Base-by-base conservation (phyloP, 2,329 filamentous ascomycete genomes). In the Coniochaeta sp. region DNA sequence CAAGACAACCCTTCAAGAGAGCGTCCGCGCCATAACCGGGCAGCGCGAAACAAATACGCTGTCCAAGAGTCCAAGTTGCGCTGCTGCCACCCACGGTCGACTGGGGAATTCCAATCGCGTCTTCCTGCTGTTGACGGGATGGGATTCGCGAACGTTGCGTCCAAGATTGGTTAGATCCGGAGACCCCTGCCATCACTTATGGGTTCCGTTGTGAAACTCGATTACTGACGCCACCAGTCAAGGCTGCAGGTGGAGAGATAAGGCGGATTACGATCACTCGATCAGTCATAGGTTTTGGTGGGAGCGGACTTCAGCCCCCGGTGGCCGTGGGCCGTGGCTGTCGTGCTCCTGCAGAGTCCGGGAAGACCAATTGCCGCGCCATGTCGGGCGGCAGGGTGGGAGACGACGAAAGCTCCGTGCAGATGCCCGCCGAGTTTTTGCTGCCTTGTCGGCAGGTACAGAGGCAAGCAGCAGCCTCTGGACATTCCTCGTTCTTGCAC, bases 211-310 rank as follows among this genome's bases (percentile, higher is more conserved):
- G 47, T 28, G 47, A 30, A 28, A 28, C 24, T 28, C 22, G 24
- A 52, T 14, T 52, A 26, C 47, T 24, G 47, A 30, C 26, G 26
- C 47, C 47, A 30, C 47, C 47, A 52, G 47, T 52, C n/a, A 52
- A 52, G 47, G 24, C 47, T 30, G 26, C 47, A 52, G 47, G 14
- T 52, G 22, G 22, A 30, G 24, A 52, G 47, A 52, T 52, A 52
- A 52, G 47, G 47, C 47, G 22, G 47, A 52, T 52, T 52, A 52
- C 47, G 9, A 52, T 30, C 22, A 52, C 24, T 52, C 47, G 47
- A 52, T 52, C 47, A 28, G 47, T 52, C 47, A 52, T 52, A 52
- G 47, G 47, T 52, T 52, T 52, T 52, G 47, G 47, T 52, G 47
- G 22, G 24, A 28, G 22, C 47, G 24, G 24, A 28, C 47, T 7